Base-by-base conservation (phyloP, 1,139 yeast genomes). In the Yamadazyma friedrichii region DNA sequence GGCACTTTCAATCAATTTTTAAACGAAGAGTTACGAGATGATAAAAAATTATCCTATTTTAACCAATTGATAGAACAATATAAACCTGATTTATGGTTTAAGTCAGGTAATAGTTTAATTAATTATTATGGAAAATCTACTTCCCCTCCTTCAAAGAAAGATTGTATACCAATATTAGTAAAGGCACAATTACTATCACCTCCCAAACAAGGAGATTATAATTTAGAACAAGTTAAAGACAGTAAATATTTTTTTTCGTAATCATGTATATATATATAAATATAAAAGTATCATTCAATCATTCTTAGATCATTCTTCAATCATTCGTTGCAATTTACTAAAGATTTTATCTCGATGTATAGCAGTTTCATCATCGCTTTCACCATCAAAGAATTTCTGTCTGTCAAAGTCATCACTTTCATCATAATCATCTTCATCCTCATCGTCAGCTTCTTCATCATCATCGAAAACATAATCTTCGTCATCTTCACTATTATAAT, bases 281-380 rank as follows among this genome's bases (percentile, higher is more conserved):
- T 33, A 29, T 27, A 20, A 20, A 20, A 20, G 24, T 20, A 6
- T 20, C 24, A 20, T 20, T 20, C 24, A 20, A 20, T 33, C 24
- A 33, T 35, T 56, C 55, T 33, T 58, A 49, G 24, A 70, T 61
- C 84, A 80, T 35, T 56, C 55, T 33, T 58, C 50, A 26, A 70
- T 61, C 84, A 80, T 76, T 31, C 60, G 61, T 49, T 82, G 77
- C 26, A 83, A 57, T 44, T 65, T 67, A 1, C 79, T 79, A 57
- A 83, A 82, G 3, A 83, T 81, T 42, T 60, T 67, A 48, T 83
- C 89, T 41, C 89, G 61, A 52, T 82, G 83, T 2, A 72, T 67
- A 0, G 88, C 87, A 50, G 81, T 39, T 6, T 80, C 82, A 50
- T 81, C 84, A 26, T 79, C 78, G 31, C 64, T 67, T 41, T 82